Evolutionary conservation across 2,329 filamentous ascomycete genomes (phyloP).

Genomic region (Nigrograna mackinnonii): DNA sequence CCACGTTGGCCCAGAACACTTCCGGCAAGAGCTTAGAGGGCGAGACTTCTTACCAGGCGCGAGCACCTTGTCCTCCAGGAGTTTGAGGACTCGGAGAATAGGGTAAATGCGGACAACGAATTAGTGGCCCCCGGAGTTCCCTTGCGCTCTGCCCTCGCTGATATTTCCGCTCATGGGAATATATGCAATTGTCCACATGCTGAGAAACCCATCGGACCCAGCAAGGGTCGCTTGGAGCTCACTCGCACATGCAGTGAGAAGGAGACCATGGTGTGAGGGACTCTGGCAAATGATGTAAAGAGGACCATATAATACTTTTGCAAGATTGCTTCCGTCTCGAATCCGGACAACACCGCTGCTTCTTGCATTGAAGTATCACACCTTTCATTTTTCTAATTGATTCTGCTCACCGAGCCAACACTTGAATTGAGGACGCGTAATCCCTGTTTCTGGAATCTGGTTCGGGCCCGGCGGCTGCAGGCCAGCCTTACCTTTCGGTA

Average conservation of each 20-base stretch:
- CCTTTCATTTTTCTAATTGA: background rate
- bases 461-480: conserved; percentile 4
- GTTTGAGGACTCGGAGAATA: conserved; percentile 20
- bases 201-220: no score
- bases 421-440: conserved; percentile 27
- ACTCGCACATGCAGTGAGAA: no score
- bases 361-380: no score
- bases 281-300: no score
- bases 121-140: conserved; percentile 4
- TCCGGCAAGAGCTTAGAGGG: background rate
- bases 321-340: background rate
- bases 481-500: conserved; percentile 4
- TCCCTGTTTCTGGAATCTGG: conserved; percentile 9
- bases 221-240: no score
- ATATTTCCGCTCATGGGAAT: conserved; percentile 3
- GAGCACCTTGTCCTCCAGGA: conserved; percentile 7
- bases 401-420: conserved; percentile 1
- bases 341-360: background rate
- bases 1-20: conserved; percentile 5
- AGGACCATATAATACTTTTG: no score
- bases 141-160: background rate
- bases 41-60: conserved; percentile 14
- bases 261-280: no score
- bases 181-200: conserved; percentile 2
- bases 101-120: conserved; percentile 15